phyloP scores from a whole-genome alignment of 441 rosid genomes.

The Theobroma grandiflorum region DNA sequence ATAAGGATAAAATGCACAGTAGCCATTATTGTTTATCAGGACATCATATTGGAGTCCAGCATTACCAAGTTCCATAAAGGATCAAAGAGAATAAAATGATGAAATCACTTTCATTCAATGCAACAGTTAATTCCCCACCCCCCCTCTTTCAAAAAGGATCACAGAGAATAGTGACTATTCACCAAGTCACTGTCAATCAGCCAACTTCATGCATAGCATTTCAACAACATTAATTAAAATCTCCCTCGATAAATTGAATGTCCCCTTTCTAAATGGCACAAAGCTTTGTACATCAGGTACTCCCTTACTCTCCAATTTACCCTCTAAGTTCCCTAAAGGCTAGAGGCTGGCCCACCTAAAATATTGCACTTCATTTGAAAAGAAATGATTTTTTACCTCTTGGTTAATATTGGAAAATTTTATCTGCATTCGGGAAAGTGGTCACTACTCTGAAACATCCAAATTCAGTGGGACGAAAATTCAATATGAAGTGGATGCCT shows the following conservation, averaged over 20 bases:
- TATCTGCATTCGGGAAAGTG: background rate
- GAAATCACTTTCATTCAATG: background rate
- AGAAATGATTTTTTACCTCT: background rate
- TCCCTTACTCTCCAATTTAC: background rate
- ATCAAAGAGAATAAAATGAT: background rate
- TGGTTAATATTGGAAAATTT: background rate
- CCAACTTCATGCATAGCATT: background rate
- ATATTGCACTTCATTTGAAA: background rate
- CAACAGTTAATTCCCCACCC: background rate
- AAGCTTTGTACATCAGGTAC: slow-evolving; percentile 4
- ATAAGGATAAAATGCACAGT: background rate
- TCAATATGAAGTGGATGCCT: background rate
- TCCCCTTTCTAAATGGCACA: background rate
- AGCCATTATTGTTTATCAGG: background rate
- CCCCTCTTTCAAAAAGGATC: background rate
- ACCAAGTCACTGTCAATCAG: background rate
- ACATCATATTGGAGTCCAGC: background rate
- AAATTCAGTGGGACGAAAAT: background rate
- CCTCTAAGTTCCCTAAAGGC: background rate
- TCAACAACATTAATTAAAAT: background rate
- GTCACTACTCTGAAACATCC: background rate
- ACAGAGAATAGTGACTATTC: background rate
- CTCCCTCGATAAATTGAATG: background rate
- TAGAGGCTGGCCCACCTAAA: background rate
- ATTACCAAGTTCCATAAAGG: background rate